Base-by-base conservation (phyloP, 345 rosid genomes). In the Rhizophora mangle region DNA sequence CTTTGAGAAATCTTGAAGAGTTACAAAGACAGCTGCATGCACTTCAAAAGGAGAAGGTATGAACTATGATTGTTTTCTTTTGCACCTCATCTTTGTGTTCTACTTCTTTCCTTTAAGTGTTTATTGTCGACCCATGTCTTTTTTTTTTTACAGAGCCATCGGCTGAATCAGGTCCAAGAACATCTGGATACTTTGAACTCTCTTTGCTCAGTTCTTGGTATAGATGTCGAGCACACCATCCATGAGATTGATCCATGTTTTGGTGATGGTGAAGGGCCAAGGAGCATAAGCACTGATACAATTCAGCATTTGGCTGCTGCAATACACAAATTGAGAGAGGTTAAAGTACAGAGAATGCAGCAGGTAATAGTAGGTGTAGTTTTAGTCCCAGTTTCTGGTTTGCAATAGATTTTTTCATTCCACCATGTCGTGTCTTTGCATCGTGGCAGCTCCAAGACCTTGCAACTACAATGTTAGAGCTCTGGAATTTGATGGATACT, bases 401-500 rank as follows among this genome's bases (percentile, higher is more conserved):
- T 36, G 21, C 16, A 52, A 49, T 27, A 29, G 27, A 47, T 27
- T 56, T 73, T 60, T 47, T 31, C 46, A 47, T 21, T 53, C 64
- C 46, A 62, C 52, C 22, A 24, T 29, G 32, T 21, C 68, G 55
- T 81, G 67, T 16, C 22, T 60, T 74, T 68, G 16, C 67, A 16
- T 37, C 29, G 55, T 75, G 70, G 74, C 85, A 96, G 99, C 97
- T 96, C 60, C 99, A 96, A 92, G 99, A 96, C 79, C 92, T 90
- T 64, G 97, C 96, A 65, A 84, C 93, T 46, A 81, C 93, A 59
- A 87, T 96, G 93, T 76, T 96, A 82, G 95, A 89, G 84, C 85
- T 96, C 65, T 96, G 99, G 98, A 84, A 92, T 78, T 79, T 92
- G 88, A 92, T 96, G 99, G 99, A 96, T 67, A 96, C 98, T 63